Conservation (phyloP, 805 yeast genomes). For the Kluyveromyces nonfermentans region DNA sequence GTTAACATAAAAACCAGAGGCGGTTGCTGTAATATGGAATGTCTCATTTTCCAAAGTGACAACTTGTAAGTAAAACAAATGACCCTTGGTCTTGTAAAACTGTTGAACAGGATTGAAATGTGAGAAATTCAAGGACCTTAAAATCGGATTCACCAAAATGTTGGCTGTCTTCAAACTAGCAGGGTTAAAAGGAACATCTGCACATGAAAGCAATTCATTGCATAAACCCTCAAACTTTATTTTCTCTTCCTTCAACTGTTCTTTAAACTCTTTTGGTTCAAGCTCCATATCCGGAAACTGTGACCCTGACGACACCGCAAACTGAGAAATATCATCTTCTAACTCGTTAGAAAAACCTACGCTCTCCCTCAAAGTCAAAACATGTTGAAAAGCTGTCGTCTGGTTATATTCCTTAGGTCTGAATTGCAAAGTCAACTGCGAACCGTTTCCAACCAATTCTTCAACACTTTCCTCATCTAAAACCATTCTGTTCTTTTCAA, state of each 20-base stretch:
- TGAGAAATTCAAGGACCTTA: constrained; percentile 58
- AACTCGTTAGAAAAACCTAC: constrained; percentile 27
- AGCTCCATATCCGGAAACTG: constrained; percentile 23
- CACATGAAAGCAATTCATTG: constrained; percentile 10
- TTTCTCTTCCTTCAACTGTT: constrained; percentile 26
- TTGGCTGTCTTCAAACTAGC: constrained; percentile 11
- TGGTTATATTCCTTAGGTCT: constrained; percentile 22
- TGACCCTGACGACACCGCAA: constrained; percentile 25
- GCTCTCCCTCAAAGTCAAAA: constrained; percentile 24
- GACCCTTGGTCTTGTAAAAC: constrained; percentile 57
- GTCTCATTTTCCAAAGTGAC: constrained; percentile 77
- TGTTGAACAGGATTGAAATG: constrained; percentile 83
- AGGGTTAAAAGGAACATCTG: constrained; percentile 4
- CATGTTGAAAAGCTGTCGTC: constrained; percentile 25
- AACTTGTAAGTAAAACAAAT: constrained; percentile 63
- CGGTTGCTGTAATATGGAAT: constrained; percentile 67
- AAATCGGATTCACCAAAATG: constrained; percentile 28
- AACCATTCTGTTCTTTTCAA: constrained; percentile 11
- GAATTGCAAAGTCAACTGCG: constrained; percentile 13
- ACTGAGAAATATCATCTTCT: constrained; percentile 25
- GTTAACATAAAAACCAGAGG: constrained; percentile 72
- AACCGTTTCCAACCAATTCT: constrained; percentile 10
- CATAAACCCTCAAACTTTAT: constrained; percentile 18
- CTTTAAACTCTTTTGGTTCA: constrained; percentile 11
- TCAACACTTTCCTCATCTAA: constrained; percentile 13